Evolutionary conservation across 2,329 filamentous ascomycete species (phyloP), one percentile per base, ranked within the genome.

Genomic region (Ophiocordyceps camponoti-leonardi): DNA sequence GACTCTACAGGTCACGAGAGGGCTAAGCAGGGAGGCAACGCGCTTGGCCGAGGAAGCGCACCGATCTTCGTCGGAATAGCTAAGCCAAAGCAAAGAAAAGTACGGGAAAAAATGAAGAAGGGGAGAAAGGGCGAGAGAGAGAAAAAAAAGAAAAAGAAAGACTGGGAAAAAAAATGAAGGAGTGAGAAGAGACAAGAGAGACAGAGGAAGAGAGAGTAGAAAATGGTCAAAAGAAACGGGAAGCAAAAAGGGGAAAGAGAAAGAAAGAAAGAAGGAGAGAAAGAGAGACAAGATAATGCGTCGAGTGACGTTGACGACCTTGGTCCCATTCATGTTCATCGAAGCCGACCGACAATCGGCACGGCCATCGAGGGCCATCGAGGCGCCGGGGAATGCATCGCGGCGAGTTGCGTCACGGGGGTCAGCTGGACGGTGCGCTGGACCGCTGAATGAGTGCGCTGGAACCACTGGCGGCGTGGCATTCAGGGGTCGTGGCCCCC

Each of bases 401-500:
- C 41, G 40, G 26, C 16, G 23, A 37, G 41, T 18, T 45, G 45
- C 46, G 44, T 49, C 47, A 46, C 49, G 33, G 18, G 37, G 49
- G 49, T 51, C 49, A 51, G 48, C 46, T 45, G 48, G 47, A 42
- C 46, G 16, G 49, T 12, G 10, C 33, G 33, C 33, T 37, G 33
- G 33, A 37, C 33, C 33, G 48, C 46, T 45, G 48, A 46, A 42
- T 45, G 18, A 48, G 45, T 50, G 49, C 40, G 49, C 37, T 49
- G 49, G 49, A 47, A 33, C 47, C 49, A 49, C 44, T 48, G 46
- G 18, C 30, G 42, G 31, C 46, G 44, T 46, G 44, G 44, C 44
- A 44, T 31, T 33, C 35, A 22, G 39, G 41, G 37, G 18, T 22
- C 20, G 18, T 18, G n/a, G 6, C 37, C 11, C 37, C 18, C 37